phyloP scores from a whole-genome alignment of 805 yeast genomes.

The Candida jianshihensis region DNA sequence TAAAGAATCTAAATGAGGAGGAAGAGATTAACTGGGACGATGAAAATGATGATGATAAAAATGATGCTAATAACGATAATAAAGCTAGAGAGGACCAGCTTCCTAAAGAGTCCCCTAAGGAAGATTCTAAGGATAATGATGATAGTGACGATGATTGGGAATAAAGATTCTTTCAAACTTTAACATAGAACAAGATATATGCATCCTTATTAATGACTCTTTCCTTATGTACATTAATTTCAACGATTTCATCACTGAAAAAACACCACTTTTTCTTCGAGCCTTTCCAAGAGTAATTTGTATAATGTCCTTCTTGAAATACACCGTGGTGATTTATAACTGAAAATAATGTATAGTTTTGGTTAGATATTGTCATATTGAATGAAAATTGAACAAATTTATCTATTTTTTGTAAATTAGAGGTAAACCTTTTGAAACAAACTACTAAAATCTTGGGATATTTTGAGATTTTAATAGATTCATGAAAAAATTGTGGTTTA shows the following conservation, averaged over 20 bases:
- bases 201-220: slow-evolving; percentile 69
- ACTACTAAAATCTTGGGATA: slow-evolving; percentile 75
- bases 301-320: slow-evolving; percentile 83
- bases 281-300: slow-evolving; percentile 68
- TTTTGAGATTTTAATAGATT: slow-evolving; percentile 65
- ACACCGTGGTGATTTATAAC: slow-evolving; percentile 84
- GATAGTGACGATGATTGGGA: slow-evolving; percentile 59
- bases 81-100: slow-evolving; percentile 40
- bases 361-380: slow-evolving; percentile 25
- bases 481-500: slow-evolving; percentile 52
- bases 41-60: slow-evolving; percentile 14
- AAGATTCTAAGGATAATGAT: slow-evolving; percentile 30
- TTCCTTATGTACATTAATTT: slow-evolving; percentile 38
- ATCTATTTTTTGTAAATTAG: slow-evolving; percentile 24
- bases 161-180: slow-evolving; percentile 26
- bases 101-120: slow-evolving; percentile 29
- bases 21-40: slow-evolving; percentile 11
- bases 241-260: slow-evolving; percentile 74
- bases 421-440: slow-evolving; percentile 75
- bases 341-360: slow-evolving; percentile 63
- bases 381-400: slow-evolving; percentile 68
- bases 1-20: background rate
- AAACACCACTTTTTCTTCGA: slow-evolving; percentile 55
- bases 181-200: slow-evolving; percentile 72
- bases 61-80: slow-evolving; percentile 25